Conservation (phyloP, 352 stramenopile genomes). For the Phytophthora pluvialis region DNA sequence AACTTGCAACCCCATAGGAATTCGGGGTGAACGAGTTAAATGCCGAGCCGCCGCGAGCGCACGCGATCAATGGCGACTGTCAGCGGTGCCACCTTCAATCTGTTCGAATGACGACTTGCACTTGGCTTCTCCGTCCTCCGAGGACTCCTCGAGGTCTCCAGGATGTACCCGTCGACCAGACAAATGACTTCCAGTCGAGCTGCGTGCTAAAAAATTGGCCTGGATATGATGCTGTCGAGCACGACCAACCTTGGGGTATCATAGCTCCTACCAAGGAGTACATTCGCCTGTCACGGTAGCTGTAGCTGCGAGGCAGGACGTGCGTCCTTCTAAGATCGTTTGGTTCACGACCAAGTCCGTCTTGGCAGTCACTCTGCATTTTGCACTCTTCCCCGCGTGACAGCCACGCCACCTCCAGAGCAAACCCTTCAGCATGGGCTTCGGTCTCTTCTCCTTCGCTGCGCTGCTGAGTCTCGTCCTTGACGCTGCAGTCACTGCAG, state of each 20-base stretch:
- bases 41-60: slow-evolving; percentile 5
- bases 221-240: slow-evolving; percentile 1
- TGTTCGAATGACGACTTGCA: slow-evolving; percentile 6
- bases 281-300: background rate
- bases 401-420: slow-evolving; percentile 9
- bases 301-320: no score
- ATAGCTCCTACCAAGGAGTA: background rate
- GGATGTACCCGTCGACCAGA: slow-evolving; percentile 14
- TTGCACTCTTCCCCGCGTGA: slow-evolving; percentile 24
- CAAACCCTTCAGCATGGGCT: slow-evolving; percentile 16
- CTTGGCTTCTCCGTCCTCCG: slow-evolving; percentile 4
- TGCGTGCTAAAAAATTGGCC: slow-evolving; percentile 6
- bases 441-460: slow-evolving; percentile 14
- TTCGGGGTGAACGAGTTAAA: background rate
- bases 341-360: background rate
- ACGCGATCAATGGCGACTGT: background rate
- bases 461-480: slow-evolving; percentile 1
- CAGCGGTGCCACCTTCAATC: slow-evolving; percentile 9
- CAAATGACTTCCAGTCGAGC: slow-evolving; percentile 2
- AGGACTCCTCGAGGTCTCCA: background rate
- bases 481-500: background rate
- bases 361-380: slow-evolving; percentile 32
- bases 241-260: background rate
- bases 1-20: slow-evolving; percentile 1
- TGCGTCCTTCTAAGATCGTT: background rate